A percentile compares a stretch with the other conserved stretches of the same genome.
Conservation (phyloP, 202 grass and related monocot genomes). For the Cymbopogon flexuosus region DNA sequence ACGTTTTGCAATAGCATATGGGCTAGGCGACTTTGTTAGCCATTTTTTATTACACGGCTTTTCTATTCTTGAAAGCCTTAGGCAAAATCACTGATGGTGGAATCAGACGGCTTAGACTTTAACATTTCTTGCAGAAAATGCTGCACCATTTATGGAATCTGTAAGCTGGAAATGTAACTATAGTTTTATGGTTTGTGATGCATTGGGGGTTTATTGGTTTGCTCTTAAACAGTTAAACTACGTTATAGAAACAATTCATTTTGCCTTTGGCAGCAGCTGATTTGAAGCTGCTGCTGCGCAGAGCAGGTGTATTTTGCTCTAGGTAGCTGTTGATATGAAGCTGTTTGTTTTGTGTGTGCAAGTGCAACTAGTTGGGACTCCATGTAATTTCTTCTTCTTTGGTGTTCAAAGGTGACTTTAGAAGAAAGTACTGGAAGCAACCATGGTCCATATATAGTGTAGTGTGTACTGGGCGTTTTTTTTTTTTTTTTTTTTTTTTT, state of each 20-base stretch:
- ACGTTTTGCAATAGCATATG: constrained; percentile 37
- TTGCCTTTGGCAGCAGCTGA: neutral
- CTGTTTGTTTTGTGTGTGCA: neutral
- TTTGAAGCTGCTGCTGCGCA: neutral
- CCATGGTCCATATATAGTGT: no score
- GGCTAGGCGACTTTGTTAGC: constrained; percentile 24
- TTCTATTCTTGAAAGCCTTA: constrained; percentile 31
- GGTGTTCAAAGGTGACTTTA: neutral
- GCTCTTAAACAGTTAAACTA: neutral
- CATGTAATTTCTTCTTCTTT: neutral
- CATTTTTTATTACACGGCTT: constrained; percentile 26
- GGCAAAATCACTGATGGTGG: neutral
- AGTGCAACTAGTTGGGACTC: neutral
- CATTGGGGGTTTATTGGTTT: neutral
- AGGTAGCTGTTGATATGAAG: neutral
- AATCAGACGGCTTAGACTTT: neutral
- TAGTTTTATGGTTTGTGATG: neutral
- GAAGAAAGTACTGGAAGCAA: neutral
- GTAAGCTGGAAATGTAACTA: constrained; percentile 28
- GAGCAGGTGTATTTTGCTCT: neutral
- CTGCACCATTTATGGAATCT: neutral
- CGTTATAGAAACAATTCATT: neutral
- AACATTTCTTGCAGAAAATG: constrained; percentile 11
- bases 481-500: no score
- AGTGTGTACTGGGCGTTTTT: no score